Base-by-base conservation (phyloP, 2,329 filamentous ascomycete genomes). In the Metarhizium sp. region DNA sequence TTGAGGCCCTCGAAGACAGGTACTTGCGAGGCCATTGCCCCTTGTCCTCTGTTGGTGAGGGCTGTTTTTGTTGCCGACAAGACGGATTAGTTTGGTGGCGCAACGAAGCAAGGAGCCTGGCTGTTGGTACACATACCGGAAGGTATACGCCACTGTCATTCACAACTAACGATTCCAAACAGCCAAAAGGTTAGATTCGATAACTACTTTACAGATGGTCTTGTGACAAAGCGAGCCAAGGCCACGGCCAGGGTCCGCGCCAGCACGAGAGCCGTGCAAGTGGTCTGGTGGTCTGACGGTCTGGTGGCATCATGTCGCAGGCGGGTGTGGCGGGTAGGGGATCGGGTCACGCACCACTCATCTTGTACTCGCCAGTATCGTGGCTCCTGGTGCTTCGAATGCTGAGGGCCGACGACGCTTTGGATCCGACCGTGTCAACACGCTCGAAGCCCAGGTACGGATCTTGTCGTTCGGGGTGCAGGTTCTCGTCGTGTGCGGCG, bases 101-200 rank as follows among this genome's bases (percentile, higher is more conserved):
- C 47, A 5, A 11, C 32, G 30, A 8, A 6, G 40, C 40, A 30
- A 34, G 40, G 46, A 48, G 51, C 58, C 46, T 42, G 36, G 50
- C 5, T 0, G 18, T 6, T 20, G 34, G 42, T 51, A 51, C 32
- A 57, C 82, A 73, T 84, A 94, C 90, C 64, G 92, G 92, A 62
- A 97, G 82, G 74, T 95, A 97, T 59, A 96, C 88, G 62, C 92
- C 92, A 70, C 88, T 95, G 72, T 95, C 92, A 68, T 95, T 95
- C 70, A 97, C 94, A 61, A 96, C 92, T 96, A 69, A 58, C 25
- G 54, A 47, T 34, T 52, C 50, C 32, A 52, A 56, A 56, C 6
- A 6, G 40, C 34, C 48, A 40, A 48, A 14, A 30, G 16, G 42
- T 57, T n/a, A 57, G 20, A 25, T 30, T 25, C 2, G n/a, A 8